Conservation (phyloP, 306 rosid species). For the Medicago arabica region DNA sequence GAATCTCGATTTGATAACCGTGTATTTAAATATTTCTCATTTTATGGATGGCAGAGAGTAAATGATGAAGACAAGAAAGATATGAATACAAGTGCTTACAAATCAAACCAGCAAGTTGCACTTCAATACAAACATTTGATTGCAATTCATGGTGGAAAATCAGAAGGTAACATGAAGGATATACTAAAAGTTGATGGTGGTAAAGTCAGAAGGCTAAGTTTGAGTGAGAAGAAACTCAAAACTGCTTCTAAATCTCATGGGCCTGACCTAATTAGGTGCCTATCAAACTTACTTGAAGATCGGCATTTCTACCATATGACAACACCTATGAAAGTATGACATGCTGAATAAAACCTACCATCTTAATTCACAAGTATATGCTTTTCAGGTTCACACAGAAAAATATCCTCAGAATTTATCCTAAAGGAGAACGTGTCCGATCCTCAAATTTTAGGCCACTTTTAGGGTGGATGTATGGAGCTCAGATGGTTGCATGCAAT, state of each 20-base stretch:
- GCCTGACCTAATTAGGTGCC: slow-evolving; percentile 75
- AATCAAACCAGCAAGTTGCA: slow-evolving; percentile 45
- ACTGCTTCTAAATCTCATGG: slow-evolving; percentile 65
- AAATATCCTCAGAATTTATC: slow-evolving; percentile 78
- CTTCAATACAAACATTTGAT: slow-evolving; percentile 70
- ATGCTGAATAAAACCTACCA: too few species aligned
- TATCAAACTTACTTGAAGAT: slow-evolving; percentile 10
- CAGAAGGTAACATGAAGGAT: slow-evolving; percentile 66
- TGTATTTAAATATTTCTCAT: too few species aligned
- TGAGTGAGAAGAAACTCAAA: slow-evolving; percentile 78
- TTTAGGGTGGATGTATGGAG: slow-evolving; percentile 93
- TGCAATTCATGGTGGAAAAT: slow-evolving; percentile 79
- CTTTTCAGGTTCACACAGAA: slow-evolving; percentile 80
- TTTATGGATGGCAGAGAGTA: slow-evolving; percentile 49
- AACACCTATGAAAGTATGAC: too few species aligned
- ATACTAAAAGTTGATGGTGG: slow-evolving; percentile 49
- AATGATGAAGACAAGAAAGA: slow-evolving; percentile 62
- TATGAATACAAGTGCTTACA: slow-evolving; percentile 41
- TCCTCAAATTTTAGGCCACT: slow-evolving; percentile 83
- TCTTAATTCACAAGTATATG: background rate
- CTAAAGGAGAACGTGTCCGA: slow-evolving; percentile 78
- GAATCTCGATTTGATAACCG: too few species aligned
- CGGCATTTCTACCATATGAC: background rate
- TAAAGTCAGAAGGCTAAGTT: slow-evolving; percentile 79
- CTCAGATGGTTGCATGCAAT: slow-evolving; percentile 96